Percentiles rank a stretch among this genome's conserved stretches.
Evolutionary conservation across 768 basidiomycete genomes (phyloP).

Genomic region (Suillus sp.): DNA sequence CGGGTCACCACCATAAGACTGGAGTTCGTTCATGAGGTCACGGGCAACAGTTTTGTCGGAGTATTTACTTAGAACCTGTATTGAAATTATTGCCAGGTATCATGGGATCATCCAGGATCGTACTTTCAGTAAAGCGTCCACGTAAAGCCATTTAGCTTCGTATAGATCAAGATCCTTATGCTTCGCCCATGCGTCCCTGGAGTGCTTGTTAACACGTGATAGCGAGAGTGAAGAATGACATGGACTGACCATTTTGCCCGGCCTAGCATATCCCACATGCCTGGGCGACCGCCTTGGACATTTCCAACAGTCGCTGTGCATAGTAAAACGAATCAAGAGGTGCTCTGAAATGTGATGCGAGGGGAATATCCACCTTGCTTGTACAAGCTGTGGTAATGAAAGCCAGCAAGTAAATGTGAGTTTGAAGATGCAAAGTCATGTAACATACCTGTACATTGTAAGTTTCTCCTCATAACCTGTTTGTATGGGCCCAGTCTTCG

Average conservation of each 20-base stretch:
- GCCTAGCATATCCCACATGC: slow-evolving; percentile 88
- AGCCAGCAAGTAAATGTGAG: slow-evolving; percentile 14
- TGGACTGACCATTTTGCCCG: slow-evolving; percentile 83
- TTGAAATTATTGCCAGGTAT: slow-evolving; percentile 9
- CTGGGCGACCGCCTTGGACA: slow-evolving; percentile 75
- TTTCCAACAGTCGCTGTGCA: slow-evolving; percentile 85
- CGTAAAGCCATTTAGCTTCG: slow-evolving; percentile 89
- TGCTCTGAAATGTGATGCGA: slow-evolving; percentile 13
- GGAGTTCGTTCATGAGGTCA: slow-evolving; percentile 75
- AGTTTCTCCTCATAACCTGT: slow-evolving; percentile 96
- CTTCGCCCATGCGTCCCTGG: slow-evolving; percentile 95
- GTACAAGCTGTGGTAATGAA: slow-evolving; percentile 60
- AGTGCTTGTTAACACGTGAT: slow-evolving; percentile 25
- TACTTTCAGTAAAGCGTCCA: slow-evolving; percentile 85
- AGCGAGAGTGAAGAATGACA: slow-evolving; percentile 10
- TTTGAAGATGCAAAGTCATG: background rate
- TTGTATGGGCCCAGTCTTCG: slow-evolving; percentile 94
- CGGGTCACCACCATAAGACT: slow-evolving; percentile 72
- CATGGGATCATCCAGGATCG: slow-evolving; percentile 12
- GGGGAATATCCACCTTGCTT: slow-evolving; percentile 72
- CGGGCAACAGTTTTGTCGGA: slow-evolving; percentile 80
- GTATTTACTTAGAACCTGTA: slow-evolving; percentile 76
- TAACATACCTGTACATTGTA: slow-evolving; percentile 80
- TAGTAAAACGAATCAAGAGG: background rate
- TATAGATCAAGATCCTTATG: slow-evolving; percentile 77